Evolutionary conservation across 805 yeast species (phyloP).

Genomic region (Starmerella asiatica): DNA sequence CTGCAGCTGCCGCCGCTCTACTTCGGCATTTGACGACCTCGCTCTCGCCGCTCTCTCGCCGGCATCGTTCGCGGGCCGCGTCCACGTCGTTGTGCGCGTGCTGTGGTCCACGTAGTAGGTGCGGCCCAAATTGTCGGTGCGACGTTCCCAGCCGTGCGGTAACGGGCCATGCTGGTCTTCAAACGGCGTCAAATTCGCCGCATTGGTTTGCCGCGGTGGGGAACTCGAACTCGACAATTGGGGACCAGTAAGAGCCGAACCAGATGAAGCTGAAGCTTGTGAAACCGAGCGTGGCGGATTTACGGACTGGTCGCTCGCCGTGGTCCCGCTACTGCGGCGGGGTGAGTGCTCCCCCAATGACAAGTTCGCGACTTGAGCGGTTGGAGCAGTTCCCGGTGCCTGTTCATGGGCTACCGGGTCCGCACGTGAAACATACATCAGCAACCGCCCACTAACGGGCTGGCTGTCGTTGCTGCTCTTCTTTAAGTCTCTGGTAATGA

Average conservation of each 20-base stretch:
- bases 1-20: constrained; percentile 81
- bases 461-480: constrained; percentile 73
- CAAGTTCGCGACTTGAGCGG: not conserved
- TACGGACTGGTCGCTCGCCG: constrained; percentile 1
- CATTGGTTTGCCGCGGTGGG: too few species aligned
- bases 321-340: not conserved
- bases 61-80: constrained; percentile 73
- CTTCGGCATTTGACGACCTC: constrained; percentile 54
- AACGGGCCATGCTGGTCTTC: constrained; percentile 94
- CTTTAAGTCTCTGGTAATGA: constrained; percentile 82
- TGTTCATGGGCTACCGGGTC: not conserved
- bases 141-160: constrained; percentile 98
- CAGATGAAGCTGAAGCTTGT: constrained; percentile 14
- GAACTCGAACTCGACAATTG: too few species aligned
- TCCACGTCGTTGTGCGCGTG: constrained; percentile 98
- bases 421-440: constrained; percentile 10
- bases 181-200: constrained; percentile 38
- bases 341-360: not conserved
- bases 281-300: constrained; percentile 2
- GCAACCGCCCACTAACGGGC: constrained; percentile 81
- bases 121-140: constrained; percentile 94
- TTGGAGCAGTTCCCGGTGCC: not conserved
- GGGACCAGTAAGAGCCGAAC: constrained; percentile 9
- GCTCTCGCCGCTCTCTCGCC: constrained; percentile 54
- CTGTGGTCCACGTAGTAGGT: constrained; percentile 97